These are phyloP conservation scores for Diddensiella transvaalensis DNA, from an alignment of 805 yeast genomes.

Conservation along the genomic window DNA sequence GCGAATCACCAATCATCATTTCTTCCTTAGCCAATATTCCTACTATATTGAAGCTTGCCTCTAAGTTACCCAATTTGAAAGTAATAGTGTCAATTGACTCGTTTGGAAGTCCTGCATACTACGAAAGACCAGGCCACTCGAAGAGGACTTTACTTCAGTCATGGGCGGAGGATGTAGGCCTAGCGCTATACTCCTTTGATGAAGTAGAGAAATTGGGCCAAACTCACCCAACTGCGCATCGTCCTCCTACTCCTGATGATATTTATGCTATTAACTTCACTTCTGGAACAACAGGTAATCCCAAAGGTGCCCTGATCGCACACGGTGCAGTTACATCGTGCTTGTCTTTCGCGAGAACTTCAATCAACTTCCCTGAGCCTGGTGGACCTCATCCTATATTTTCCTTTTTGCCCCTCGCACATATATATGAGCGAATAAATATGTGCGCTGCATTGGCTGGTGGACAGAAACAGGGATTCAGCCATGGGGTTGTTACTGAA, in stretches of 20 bases:
- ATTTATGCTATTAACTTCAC: slow-evolving; percentile 65
- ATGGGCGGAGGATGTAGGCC: slow-evolving; percentile 29
- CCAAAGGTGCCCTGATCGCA: slow-evolving; percentile 63
- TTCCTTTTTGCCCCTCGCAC: slow-evolving; percentile 53
- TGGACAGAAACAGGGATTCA: slow-evolving; percentile 54
- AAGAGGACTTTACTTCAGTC: slow-evolving; percentile 28
- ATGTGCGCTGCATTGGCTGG: slow-evolving; percentile 42
- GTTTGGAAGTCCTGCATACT: slow-evolving; percentile 27
- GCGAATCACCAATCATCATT: slow-evolving; percentile 60
- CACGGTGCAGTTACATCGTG: slow-evolving; percentile 52
- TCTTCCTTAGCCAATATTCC: slow-evolving; percentile 50
- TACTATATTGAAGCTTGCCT: slow-evolving; percentile 45
- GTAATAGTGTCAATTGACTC: slow-evolving; percentile 56
- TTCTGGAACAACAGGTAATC: slow-evolving; percentile 72
- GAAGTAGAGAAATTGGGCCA: slow-evolving; percentile 42
- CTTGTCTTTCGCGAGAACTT: slow-evolving; percentile 35
- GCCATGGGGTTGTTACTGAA: slow-evolving; percentile 50
- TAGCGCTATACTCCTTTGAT: slow-evolving; percentile 42
- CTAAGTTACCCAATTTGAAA: slow-evolving; percentile 42
- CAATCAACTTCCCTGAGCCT: slow-evolving; percentile 31
- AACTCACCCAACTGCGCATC: slow-evolving; percentile 43
- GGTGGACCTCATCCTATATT: slow-evolving; percentile 23
- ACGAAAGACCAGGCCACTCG: slow-evolving; percentile 33
- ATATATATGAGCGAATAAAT: slow-evolving; percentile 52
- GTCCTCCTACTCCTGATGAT: slow-evolving; percentile 51